Evolutionary conservation across 495 filamentous ascomycete genomes (phyloP), one percentile per base, ranked within the genome.

Genomic region (Trichoderma virens): DNA sequence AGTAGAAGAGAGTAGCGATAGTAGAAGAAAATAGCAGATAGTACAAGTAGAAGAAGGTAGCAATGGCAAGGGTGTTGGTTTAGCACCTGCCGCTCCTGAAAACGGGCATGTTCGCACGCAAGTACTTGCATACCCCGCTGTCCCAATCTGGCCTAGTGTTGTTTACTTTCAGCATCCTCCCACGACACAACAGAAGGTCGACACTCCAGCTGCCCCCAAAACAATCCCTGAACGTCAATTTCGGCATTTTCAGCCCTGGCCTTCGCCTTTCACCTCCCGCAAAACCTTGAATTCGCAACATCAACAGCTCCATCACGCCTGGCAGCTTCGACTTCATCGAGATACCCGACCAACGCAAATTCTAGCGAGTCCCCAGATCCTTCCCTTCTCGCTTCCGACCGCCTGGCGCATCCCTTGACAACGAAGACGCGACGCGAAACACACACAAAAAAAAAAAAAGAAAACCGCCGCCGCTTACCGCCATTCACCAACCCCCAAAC

Each of bases 91-190:
- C 6, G 6, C 34, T 35, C 34, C 34, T n/a, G n/a, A n/a, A n/a
- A n/a, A n/a, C n/a, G n/a, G n/a, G n/a, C n/a, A n/a, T n/a, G 34
- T 2, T 6, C 34, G 34, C 34, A 35, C 34, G 34, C 34, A 35
- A 13, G 34, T 35, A 35, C 34, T 35, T 35, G 34, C 34, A 35
- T 6, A 30, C 51, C 51, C 51, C 51, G 51, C 51, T 16, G 14
- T 18, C 51, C 51, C 18, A 1, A 30, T n/a, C 28, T 14, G 6
- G 61, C 14, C n/a, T 39, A 20, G 35, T 31, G 38, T 65, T 65
- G 63, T 65, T 65, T 65, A 65, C 63, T 65, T 65, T 60, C 63
- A 2, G n/a, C n/a, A n/a, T n/a, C n/a, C n/a, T n/a, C n/a, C n/a
- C n/a, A n/a, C n/a, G n/a, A n/a, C n/a, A n/a, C n/a, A n/a, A n/a